A percentile compares a stretch with the other conserved stretches of the same genome.
Evolutionary conservation across 2,329 filamentous ascomycete species (phyloP).

Genomic region (Epichloe uncinata): DNA sequence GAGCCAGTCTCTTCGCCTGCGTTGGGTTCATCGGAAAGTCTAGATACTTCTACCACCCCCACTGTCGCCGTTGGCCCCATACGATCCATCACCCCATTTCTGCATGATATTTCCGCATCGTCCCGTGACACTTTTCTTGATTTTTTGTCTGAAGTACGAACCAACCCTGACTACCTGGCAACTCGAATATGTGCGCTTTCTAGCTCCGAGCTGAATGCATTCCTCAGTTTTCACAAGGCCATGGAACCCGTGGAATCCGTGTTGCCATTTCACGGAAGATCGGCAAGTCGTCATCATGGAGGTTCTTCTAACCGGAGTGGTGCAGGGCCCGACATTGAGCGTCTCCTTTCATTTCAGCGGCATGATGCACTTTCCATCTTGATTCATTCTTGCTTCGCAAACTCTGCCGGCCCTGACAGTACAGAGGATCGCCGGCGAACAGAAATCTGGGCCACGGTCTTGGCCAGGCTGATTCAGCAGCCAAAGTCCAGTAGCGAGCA

Average conservation of each 20-base stretch:
- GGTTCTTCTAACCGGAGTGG: slow-evolving; percentile 29
- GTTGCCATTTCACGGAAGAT: slow-evolving; percentile 51
- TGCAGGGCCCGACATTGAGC: slow-evolving; percentile 57
- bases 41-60: slow-evolving; percentile 33
- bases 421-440: slow-evolving; percentile 67
- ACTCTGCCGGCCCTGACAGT: slow-evolving; percentile 69
- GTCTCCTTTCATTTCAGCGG: slow-evolving; percentile 76
- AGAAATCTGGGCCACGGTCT: slow-evolving; percentile 78
- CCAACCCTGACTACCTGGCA: slow-evolving; percentile 78
- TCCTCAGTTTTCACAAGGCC: slow-evolving; percentile 66
- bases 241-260: slow-evolving; percentile 76
- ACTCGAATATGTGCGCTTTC: slow-evolving; percentile 65
- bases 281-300: slow-evolving; percentile 31
- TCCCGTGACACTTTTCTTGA: slow-evolving; percentile 63
- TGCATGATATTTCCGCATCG: slow-evolving; percentile 62
- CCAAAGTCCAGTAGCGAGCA: slow-evolving; percentile 65
- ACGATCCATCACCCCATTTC: slow-evolving; percentile 39
- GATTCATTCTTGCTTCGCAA: slow-evolving; percentile 80
- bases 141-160: slow-evolving; percentile 71
- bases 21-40: slow-evolving; percentile 33
- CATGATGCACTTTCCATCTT: slow-evolving; percentile 76
- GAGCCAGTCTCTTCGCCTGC: slow-evolving; percentile 36
- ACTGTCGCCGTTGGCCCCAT: slow-evolving; percentile 24
- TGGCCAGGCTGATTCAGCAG: slow-evolving; percentile 69
- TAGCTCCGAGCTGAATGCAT: slow-evolving; percentile 59